phyloP scores from a whole-genome alignment of 306 rosid genomes.

The Trifolium dubium region DNA sequence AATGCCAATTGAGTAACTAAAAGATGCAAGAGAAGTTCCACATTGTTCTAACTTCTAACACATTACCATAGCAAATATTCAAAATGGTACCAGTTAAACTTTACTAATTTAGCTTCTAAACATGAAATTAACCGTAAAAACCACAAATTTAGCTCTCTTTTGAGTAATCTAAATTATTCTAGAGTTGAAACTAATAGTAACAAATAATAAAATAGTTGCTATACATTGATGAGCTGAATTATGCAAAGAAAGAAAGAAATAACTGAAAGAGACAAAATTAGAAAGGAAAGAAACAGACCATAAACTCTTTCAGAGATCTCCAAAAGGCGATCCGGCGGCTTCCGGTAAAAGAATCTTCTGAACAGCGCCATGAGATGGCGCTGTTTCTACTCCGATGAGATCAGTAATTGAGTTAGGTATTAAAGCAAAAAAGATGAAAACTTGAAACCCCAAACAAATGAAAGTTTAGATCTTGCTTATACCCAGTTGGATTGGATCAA shows the following conservation, averaged over 20 bases:
- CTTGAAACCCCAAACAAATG: constrained; percentile 3
- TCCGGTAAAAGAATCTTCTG: constrained; percentile 88
- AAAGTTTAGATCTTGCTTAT: constrained; percentile 55
- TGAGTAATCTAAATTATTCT: constrained; percentile 1
- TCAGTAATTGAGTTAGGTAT: constrained; percentile 54
- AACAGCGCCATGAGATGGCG: constrained; percentile 99
- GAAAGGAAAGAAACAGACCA: constrained; percentile 48
- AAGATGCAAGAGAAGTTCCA: constrained; percentile 24
- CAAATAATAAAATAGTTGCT: too few species aligned
- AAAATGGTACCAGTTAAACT: constrained; percentile 29
- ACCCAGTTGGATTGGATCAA: constrained; percentile 48
- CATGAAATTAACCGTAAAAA: constrained; percentile 10
- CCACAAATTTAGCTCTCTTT: constrained; percentile 36
- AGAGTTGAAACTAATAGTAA: too few species aligned
- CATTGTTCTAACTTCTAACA: constrained; percentile 38
- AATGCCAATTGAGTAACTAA: constrained; percentile 1
- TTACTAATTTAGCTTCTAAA: constrained; percentile 36
- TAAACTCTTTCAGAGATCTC: constrained; percentile 98
- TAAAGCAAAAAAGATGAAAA: constrained; percentile 49
- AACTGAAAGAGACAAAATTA: constrained; percentile 2
- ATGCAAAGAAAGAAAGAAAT: constrained; percentile 1
- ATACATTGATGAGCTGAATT: constrained; percentile 16
- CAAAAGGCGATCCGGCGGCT: constrained; percentile 99
- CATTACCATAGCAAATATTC: constrained; percentile 48
- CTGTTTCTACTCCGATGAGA: constrained; percentile 84